Evolutionary conservation across 352 stramenopile species (phyloP).

Genomic region (Globisporangium heterothallicum): DNA sequence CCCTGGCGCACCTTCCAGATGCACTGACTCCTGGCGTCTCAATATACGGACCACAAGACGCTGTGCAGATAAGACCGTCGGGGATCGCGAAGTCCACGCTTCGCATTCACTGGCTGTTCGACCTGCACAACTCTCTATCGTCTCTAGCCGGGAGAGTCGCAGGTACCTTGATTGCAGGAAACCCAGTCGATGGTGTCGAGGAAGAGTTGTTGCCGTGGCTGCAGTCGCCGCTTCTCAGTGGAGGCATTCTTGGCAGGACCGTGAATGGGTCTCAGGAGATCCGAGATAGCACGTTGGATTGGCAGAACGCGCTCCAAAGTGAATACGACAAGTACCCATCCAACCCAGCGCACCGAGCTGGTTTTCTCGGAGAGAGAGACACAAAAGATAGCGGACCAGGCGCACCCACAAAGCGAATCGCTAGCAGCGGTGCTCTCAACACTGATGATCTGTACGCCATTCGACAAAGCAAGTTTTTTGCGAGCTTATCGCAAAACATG

Average conservation of each 20-base stretch:
- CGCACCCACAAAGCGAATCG: neutral
- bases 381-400: neutral
- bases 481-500: constrained; percentile 54
- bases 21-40: constrained; percentile 55
- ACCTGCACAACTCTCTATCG: constrained; percentile 69
- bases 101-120: constrained; percentile 77
- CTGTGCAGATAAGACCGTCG: constrained; percentile 66
- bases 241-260: constrained; percentile 31
- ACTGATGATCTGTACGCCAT: constrained; percentile 17
- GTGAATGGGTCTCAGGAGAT: constrained; percentile 3
- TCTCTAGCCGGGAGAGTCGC: constrained; percentile 66
- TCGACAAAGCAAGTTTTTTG: constrained; percentile 46
- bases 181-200: constrained; percentile 70
- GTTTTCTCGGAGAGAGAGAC: constrained; percentile 1
- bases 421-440: neutral
- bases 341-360: constrained; percentile 2
- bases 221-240: constrained; percentile 75
- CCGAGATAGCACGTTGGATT: constrained; percentile 4
- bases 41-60: constrained; percentile 61
- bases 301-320: constrained; percentile 8
- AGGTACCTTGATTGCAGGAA: constrained; percentile 67
- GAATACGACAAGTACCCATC: constrained; percentile 14
- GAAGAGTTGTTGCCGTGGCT: constrained; percentile 82
- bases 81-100: constrained; percentile 76
- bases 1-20: constrained; percentile 25